Conservation (phyloP, 768 basidiomycete genomes). For the Amanita rimosa region DNA sequence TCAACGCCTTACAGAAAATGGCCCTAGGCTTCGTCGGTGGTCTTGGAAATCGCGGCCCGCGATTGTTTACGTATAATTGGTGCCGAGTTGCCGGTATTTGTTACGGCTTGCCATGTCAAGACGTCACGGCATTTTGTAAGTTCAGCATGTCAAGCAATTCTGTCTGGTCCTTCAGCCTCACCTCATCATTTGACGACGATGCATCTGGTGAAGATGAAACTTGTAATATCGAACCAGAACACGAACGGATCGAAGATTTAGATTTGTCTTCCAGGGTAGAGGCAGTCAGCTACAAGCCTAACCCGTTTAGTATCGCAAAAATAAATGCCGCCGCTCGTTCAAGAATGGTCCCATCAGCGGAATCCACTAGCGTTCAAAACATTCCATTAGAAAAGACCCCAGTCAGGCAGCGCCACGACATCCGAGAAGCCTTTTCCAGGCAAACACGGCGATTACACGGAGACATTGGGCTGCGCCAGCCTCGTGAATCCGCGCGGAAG, state of each 20-base stretch:
- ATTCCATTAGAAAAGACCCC: background rate
- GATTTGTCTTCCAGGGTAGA: conserved; percentile 55
- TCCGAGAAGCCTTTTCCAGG: background rate
- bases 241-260: conserved; percentile 31
- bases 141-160: background rate
- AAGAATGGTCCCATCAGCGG: background rate
- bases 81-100: too few relatives aligned
- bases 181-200: background rate
- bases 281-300: conserved; percentile 53
- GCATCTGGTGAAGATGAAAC: background rate
- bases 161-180: conserved; percentile 4
- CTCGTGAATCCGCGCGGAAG: background rate
- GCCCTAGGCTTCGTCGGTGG: too few relatives aligned
- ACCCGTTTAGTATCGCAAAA: conserved; percentile 75
- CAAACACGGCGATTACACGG: background rate
- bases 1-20: too few relatives aligned
- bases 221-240: conserved; percentile 12
- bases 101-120: too few relatives aligned
- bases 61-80: too few relatives aligned
- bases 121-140: too few relatives aligned
- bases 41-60: too few relatives aligned
- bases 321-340: conserved; percentile 57
- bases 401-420: background rate
- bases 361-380: background rate
- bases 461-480: background rate